Evolutionary conservation across 768 basidiomycete species (phyloP).

Genomic region (Serpula lacrymans): DNA sequence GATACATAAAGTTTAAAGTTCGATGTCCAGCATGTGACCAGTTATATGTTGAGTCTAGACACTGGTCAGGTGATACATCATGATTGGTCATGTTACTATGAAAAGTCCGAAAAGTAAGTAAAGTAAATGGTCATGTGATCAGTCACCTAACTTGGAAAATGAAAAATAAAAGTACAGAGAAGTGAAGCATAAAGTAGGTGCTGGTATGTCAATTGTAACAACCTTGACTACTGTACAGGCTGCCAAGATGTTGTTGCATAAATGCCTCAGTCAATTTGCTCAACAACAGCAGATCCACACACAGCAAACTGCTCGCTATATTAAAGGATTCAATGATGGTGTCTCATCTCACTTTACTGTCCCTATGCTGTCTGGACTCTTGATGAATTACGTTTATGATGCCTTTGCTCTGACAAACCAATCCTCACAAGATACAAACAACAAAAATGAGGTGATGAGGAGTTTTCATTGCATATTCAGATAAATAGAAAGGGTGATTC

Average conservation of each 20-base stretch:
- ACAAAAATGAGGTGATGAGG: neutral
- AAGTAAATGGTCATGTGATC: no score
- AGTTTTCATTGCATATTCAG: neutral
- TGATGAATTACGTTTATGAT: conserved; percentile 8
- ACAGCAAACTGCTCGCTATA: conserved; percentile 31
- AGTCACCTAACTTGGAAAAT: no score
- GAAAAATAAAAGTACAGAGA: no score
- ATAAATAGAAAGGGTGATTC: conserved; percentile 10
- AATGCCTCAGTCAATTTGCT: conserved; percentile 27
- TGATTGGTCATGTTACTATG: no score
- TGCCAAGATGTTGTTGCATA: conserved; percentile 24
- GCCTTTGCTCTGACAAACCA: neutral
- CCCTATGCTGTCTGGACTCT: conserved; percentile 19
- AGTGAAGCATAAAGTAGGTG: no score
- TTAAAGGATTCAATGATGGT: conserved; percentile 20
- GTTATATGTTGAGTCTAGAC: no score
- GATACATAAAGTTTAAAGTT: no score
- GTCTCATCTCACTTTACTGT: conserved; percentile 25
- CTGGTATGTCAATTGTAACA: neutral
- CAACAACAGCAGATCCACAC: conserved; percentile 31
- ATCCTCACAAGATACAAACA: neutral
- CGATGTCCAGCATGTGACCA: no score
- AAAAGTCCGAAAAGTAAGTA: no score
- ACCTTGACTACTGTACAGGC: conserved; percentile 4
- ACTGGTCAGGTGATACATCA: no score